Evolutionary conservation across 1,284 basidiomycete genomes (phyloP).

Genomic region (Melampsora americana): DNA sequence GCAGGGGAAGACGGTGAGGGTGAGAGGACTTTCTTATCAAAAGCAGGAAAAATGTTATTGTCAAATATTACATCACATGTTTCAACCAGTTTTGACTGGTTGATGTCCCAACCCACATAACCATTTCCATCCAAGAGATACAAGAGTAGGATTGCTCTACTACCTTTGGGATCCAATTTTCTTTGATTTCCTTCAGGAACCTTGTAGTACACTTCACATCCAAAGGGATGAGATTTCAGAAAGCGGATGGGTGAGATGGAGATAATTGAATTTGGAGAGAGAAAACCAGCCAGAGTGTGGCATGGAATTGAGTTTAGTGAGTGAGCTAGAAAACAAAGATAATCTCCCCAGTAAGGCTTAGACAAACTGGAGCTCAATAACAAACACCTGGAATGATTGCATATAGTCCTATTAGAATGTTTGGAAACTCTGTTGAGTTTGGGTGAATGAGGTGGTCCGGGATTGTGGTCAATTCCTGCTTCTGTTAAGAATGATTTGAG

Average conservation of each 20-base stretch:
- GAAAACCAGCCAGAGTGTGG: background rate
- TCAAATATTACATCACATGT: background rate
- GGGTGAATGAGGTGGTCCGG: conserved; percentile 55
- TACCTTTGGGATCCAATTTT: background rate
- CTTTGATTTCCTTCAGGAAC: background rate
- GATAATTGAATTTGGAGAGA: background rate
- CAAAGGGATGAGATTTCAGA: conserved; percentile 10
- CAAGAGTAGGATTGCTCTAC: background rate
- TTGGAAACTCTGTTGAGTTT: conserved; percentile 53
- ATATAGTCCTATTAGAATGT: conserved; percentile 49
- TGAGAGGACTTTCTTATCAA: too few species aligned
- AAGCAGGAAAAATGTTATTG: conserved; percentile 12
- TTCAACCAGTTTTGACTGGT: background rate
- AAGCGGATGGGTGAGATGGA: background rate
- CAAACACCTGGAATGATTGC: background rate
- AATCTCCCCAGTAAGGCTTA: conserved; percentile 15
- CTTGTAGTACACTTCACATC: conserved; percentile 1
- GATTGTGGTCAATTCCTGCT: conserved; percentile 52
- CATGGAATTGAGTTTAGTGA: conserved; percentile 14
- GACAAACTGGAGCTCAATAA: background rate
- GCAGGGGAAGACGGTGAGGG: background rate
- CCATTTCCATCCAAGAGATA: conserved; percentile 13
- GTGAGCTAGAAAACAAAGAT: background rate
- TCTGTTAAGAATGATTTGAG: conserved; percentile 50
- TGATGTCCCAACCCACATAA: background rate